phyloP scores from a whole-genome alignment of 345 rosid genomes.

The Citrus cavaleriei region DNA sequence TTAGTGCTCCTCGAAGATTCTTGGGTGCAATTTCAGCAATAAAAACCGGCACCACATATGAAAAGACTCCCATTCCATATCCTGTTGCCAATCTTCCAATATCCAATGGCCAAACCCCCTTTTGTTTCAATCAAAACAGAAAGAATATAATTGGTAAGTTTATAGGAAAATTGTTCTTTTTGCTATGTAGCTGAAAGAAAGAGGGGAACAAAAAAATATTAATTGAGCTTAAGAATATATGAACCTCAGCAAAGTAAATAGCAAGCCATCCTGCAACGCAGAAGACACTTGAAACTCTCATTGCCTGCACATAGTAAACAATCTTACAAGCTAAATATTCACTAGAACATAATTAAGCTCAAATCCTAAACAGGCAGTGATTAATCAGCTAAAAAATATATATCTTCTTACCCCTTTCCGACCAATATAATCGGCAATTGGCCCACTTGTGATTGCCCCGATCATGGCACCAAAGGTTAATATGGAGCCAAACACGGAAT shows the following conservation, averaged over 20 bases:
- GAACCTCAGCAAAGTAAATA: conserved; percentile 83
- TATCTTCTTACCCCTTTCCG: conserved; percentile 68
- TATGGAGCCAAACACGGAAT: conserved; percentile 80
- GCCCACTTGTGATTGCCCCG: conserved; percentile 87
- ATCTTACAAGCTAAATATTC: conserved; percentile 4
- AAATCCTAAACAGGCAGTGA: background rate
- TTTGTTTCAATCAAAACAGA: conserved; percentile 8
- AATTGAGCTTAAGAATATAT: background rate
- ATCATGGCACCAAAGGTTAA: conserved; percentile 93
- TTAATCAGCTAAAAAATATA: background rate
- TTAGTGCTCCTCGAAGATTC: conserved; percentile 75
- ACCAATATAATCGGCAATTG: conserved; percentile 74
- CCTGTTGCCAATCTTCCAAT: conserved; percentile 80
- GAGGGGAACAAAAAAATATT: background rate
- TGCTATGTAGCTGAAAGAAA: background rate
- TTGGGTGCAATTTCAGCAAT: conserved; percentile 91
- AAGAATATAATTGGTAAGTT: background rate
- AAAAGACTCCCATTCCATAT: conserved; percentile 91
- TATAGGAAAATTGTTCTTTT: background rate
- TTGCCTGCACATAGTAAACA: conserved; percentile 43
- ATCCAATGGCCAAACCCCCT: conserved; percentile 66
- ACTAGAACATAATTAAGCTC: background rate
- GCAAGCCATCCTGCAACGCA: conserved; percentile 83
- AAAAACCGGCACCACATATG: conserved; percentile 89
- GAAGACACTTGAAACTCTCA: conserved; percentile 62